Percentiles rank a stretch among this genome's conserved stretches.
Evolutionary conservation across 73 alveolate genomes (phyloP).

Genomic region (Tetrahymena borealis): DNA sequence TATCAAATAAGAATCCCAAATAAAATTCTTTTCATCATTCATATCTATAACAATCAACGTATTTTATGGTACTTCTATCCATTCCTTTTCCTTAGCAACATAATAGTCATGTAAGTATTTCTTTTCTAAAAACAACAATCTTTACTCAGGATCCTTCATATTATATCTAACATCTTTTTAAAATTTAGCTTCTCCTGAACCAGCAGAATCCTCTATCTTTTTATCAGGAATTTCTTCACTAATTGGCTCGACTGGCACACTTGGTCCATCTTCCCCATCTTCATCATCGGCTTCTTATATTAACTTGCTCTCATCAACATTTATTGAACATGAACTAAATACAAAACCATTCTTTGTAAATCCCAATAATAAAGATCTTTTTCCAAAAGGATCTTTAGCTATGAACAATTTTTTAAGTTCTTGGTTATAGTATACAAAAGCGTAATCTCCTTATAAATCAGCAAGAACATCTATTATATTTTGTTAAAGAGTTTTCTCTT

Average conservation of each 20-base stretch:
- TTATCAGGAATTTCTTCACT: slow-evolving; percentile 4
- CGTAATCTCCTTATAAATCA: slow-evolving; percentile 69
- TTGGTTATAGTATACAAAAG: slow-evolving; percentile 69
- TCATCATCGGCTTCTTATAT: slow-evolving; percentile 27
- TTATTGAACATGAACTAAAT: slow-evolving; percentile 9
- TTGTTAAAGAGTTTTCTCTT: neutral
- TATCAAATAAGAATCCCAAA: neutral
- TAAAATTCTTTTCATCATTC: slow-evolving; percentile 9
- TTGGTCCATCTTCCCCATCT: slow-evolving; percentile 35
- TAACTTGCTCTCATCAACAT: slow-evolving; percentile 19
- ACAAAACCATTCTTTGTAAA: slow-evolving; percentile 42
- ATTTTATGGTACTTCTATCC: slow-evolving; percentile 59
- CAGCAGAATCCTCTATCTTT: neutral
- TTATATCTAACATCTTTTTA: neutral
- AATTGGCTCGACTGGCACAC: neutral
- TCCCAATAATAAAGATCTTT: slow-evolving; percentile 73
- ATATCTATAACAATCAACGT: slow-evolving; percentile 54
- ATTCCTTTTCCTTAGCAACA: slow-evolving; percentile 3
- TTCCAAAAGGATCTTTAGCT: slow-evolving; percentile 84
- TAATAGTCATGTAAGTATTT: slow-evolving; percentile 25
- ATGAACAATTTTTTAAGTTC: slow-evolving; percentile 49
- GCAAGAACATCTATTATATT: neutral
- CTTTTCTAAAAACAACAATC: slow-evolving; percentile 13
- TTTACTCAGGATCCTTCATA: neutral
- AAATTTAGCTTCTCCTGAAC: neutral